Evolutionary conservation across 345 rosid genomes (phyloP), one percentile per base, ranked within the genome.

Genomic region (Schrenkiella parvula): DNA sequence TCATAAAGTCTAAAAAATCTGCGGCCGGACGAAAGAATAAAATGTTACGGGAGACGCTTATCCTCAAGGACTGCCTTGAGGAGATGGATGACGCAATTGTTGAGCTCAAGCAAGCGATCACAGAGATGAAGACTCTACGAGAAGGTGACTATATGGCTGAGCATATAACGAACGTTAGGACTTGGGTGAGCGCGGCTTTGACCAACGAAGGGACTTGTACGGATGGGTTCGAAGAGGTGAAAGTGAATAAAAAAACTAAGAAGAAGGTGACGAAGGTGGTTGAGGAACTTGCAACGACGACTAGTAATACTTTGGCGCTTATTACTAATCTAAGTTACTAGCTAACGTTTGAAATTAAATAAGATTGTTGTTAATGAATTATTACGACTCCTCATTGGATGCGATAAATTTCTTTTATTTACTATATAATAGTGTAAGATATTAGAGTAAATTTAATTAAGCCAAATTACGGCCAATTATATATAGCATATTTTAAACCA

Each of bases 271-370:
- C 21, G 18, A 83, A 68, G 58, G 73, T 79, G 50, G 54, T 86
- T 25, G 43, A 34, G 32, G 58, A 83, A 43, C 78, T 87, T 15
- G 72, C 78, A 15, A 76, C 46, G 74, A 54, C 83, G 54, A 86
- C 97, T 17, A 89, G 97, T 72, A 90, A 86, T 62, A 79, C 82
- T 57, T 79, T 89, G 83, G 87, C 96, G 31, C 88, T 93, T 34
- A 47, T 87, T 75, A 83, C 80, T 62, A 53, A 28, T 44, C 77
- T 86, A 28, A 46, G 59, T 9, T 72, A 67, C 3, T 86, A 57
- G 42, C 42, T 12, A 56, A 56, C 28, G 12, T 31, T 29, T 4
- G 0, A 2, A 19, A 35, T 56, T 9, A 15, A 25, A 48, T 25
- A 25, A 59, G 6, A 21, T 39, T n/a, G 38, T 52, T 51, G 9